Percentiles rank a stretch among this genome's conserved stretches.
Conservation (phyloP, 192 early-diverging fungal species). For the Haplosporangium gracile region DNA sequence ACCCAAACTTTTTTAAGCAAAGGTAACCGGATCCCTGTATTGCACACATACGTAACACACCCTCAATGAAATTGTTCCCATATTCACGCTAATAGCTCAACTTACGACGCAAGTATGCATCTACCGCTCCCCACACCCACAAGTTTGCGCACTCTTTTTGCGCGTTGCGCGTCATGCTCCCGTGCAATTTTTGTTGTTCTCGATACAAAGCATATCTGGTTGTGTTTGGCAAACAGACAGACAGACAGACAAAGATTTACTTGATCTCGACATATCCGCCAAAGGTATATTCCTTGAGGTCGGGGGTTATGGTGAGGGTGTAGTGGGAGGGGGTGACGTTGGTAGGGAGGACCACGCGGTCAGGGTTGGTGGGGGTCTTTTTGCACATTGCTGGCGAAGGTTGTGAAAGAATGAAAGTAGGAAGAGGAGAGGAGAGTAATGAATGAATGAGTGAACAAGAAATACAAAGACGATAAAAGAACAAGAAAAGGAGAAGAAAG, state of each 20-base stretch:
- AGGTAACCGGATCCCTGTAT: not conserved
- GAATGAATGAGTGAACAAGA: not conserved
- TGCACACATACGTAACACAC: not conserved
- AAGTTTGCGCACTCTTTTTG: not conserved
- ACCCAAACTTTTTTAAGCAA: not conserved
- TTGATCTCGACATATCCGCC: conserved; percentile 80
- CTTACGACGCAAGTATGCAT: too few species aligned
- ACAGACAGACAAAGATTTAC: conserved; percentile 56
- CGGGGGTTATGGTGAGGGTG: conserved; percentile 80
- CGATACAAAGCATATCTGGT: not conserved
- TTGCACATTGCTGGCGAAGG: conserved; percentile 34
- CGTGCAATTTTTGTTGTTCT: not conserved
- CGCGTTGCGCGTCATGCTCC: too few species aligned
- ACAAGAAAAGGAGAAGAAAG: not conserved
- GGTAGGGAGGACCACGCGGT: conserved; percentile 84
- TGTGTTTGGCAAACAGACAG: not conserved
- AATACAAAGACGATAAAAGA: too few species aligned
- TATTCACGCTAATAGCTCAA: not conserved
- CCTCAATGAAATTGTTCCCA: not conserved
- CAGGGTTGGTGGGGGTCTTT: conserved; percentile 23
- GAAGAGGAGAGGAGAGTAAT: not conserved
- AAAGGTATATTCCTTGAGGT: conserved; percentile 83
- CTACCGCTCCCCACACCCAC: not conserved
- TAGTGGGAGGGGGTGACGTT: conserved; percentile 88
- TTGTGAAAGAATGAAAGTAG: not conserved